Evolutionary conservation across 1,139 yeast genomes (phyloP).

Genomic region (Yamadazyma blattariae): DNA sequence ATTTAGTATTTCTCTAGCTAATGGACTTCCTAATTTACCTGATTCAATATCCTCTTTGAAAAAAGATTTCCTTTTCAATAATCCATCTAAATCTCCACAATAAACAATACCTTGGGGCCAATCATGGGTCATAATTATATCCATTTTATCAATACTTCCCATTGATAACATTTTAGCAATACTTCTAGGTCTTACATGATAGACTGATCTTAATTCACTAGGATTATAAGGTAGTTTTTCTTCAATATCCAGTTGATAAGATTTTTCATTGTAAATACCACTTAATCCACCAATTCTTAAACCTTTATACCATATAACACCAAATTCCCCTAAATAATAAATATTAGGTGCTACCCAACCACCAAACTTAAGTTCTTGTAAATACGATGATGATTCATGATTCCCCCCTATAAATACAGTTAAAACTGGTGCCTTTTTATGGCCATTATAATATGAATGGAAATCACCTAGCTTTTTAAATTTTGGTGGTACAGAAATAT

Average conservation of each 20-base stretch:
- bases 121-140: constrained; percentile 76
- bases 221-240: constrained; percentile 52
- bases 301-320: constrained; percentile 72
- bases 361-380: constrained; percentile 74
- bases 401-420: constrained; percentile 93
- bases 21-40: constrained; percentile 72
- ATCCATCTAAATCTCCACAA: constrained; percentile 51
- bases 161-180: constrained; percentile 50
- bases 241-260: constrained; percentile 25
- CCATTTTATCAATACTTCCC: constrained; percentile 24
- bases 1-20: constrained; percentile 55
- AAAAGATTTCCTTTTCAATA: constrained; percentile 62
- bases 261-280: constrained; percentile 66
- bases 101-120: constrained; percentile 88
- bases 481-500: constrained; percentile 62
- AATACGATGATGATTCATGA: constrained; percentile 83
- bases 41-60: constrained; percentile 61
- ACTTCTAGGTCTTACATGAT: constrained; percentile 72
- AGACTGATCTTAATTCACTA: constrained; percentile 52
- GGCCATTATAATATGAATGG: constrained; percentile 64
- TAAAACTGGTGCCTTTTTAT: constrained; percentile 61
- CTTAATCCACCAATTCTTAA: constrained; percentile 77
- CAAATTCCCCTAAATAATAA: constrained; percentile 81
- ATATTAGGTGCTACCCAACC: constrained; percentile 95
- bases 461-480: constrained; percentile 73